A percentile compares a stretch with the other conserved stretches of the same genome.
Evolutionary conservation across 139 green algal species (phyloP).

Genomic region (Coelastrella sp.): DNA sequence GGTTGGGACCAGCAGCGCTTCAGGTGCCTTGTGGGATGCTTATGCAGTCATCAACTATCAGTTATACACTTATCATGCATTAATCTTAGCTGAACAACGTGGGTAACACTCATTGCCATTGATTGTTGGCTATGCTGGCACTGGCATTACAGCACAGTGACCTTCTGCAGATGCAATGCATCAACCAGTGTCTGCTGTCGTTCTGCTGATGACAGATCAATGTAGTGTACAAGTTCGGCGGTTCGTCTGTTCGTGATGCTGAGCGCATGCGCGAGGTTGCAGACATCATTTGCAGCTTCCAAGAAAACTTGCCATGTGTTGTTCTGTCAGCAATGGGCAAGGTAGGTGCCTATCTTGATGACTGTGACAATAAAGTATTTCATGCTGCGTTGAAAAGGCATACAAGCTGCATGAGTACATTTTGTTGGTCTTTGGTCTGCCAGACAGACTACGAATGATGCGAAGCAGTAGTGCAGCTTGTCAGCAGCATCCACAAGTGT

Average conservation of each 20-base stretch:
- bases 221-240: constrained; percentile 98
- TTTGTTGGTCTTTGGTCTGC: background rate
- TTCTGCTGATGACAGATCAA: constrained; percentile 61
- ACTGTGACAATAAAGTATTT: no score
- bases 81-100: background rate
- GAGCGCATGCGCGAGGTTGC: constrained; percentile 94
- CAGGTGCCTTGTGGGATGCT: background rate
- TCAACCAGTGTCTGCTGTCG: background rate
- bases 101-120: background rate
- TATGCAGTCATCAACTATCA: background rate
- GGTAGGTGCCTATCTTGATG: constrained; percentile 50
- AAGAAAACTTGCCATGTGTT: constrained; percentile 86
- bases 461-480: background rate
- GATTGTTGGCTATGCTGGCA: background rate
- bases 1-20: background rate
- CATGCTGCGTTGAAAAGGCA: no score
- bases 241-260: constrained; percentile 91
- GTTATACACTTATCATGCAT: background rate
- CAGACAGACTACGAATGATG: no score
- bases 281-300: constrained; percentile 92
- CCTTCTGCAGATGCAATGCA: background rate
- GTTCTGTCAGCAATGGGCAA: constrained; percentile 99
- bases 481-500: background rate
- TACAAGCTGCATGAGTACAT: background rate
- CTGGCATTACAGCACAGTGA: background rate